These are phyloP conservation scores for Boletus nobilissimus DNA, from an alignment of 1,284 basidiomycete species.

Conservation along the genomic window DNA sequence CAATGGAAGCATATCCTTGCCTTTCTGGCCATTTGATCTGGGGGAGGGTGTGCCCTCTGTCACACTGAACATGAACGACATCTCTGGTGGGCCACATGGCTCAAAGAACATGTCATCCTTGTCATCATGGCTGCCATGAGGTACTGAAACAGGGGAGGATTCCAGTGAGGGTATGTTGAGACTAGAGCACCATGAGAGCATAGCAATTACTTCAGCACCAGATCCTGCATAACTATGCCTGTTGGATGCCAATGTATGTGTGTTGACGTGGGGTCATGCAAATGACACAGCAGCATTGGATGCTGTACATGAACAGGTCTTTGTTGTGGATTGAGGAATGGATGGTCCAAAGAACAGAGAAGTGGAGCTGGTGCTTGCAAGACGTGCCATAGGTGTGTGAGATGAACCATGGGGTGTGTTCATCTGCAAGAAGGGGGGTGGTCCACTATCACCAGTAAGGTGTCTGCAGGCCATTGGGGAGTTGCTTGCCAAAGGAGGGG, in stretches of 20 bases:
- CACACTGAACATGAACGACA: slow-evolving; percentile 66
- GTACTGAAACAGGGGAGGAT: slow-evolving; percentile 56
- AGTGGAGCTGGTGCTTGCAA: slow-evolving; percentile 63
- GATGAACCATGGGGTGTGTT: slow-evolving; percentile 40
- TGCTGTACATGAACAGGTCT: slow-evolving; percentile 36
- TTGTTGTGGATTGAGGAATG: slow-evolving; percentile 53
- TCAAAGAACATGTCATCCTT: slow-evolving; percentile 73
- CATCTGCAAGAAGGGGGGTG: slow-evolving; percentile 34
- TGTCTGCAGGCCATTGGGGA: slow-evolving; percentile 63
- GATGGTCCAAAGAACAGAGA: slow-evolving; percentile 79
- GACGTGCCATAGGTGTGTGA: slow-evolving; percentile 47
- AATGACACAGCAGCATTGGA: slow-evolving; percentile 29
- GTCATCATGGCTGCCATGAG: slow-evolving; percentile 45
- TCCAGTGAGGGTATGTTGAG: slow-evolving; percentile 56
- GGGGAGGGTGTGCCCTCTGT: slow-evolving; percentile 69
- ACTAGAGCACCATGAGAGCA: slow-evolving; percentile 58
- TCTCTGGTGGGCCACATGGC: slow-evolving; percentile 50
- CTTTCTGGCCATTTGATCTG: slow-evolving; percentile 53
- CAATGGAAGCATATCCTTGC: slow-evolving; percentile 58
- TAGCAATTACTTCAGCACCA: slow-evolving; percentile 33
- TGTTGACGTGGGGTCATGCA: slow-evolving; percentile 18
- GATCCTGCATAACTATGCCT: slow-evolving; percentile 71
- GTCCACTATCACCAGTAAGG: slow-evolving; percentile 49
- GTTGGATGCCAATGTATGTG: slow-evolving; percentile 51
- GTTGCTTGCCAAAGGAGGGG: slow-evolving; percentile 49